phyloP scores from a whole-genome alignment of 176 grass and related monocot genomes.

The Ensete glaucum region DNA sequence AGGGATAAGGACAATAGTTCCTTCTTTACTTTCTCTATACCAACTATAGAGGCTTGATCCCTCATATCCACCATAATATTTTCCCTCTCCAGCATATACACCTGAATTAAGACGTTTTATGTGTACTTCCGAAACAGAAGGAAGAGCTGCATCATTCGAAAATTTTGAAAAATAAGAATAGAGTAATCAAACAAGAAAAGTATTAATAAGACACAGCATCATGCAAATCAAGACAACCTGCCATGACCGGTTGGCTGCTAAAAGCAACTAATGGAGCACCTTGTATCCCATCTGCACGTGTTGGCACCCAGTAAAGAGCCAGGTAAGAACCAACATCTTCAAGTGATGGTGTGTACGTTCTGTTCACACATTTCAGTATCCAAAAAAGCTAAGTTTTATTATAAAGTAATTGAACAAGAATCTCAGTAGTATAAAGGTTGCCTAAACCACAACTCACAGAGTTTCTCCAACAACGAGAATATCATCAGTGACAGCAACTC shows the following conservation, averaged over 20 bases:
- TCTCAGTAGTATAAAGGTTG: constrained; percentile 6
- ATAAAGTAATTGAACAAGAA: constrained; percentile 2
- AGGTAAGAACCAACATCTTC: constrained; percentile 79
- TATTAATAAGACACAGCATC: not conserved
- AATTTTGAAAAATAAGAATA: constrained; percentile 2
- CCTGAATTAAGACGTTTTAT: constrained; percentile 48
- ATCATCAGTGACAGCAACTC: constrained; percentile 38
- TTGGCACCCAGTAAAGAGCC: constrained; percentile 71
- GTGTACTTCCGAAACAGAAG: constrained; percentile 69
- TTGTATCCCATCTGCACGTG: constrained; percentile 68
- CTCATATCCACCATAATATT: constrained; percentile 96
- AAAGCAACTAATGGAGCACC: constrained; percentile 52
- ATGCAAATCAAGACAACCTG: constrained; percentile 44
- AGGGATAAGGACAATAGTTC: constrained; percentile 51
- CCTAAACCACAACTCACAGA: constrained; percentile 45
- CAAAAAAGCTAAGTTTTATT: constrained; percentile 6
- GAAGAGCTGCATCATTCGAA: constrained; percentile 45
- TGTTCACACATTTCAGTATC: constrained; percentile 39
- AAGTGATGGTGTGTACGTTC: constrained; percentile 65
- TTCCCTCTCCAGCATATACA: constrained; percentile 57
- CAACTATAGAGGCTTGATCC: constrained; percentile 79
- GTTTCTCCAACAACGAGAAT: constrained; percentile 43
- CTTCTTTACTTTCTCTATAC: constrained; percentile 79
- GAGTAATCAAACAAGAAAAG: constrained; percentile 14
- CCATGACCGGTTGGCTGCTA: constrained; percentile 60